phyloP scores from a whole-genome alignment of 2,329 filamentous ascomycete species.

The Neopestalotiopsis sp. region DNA sequence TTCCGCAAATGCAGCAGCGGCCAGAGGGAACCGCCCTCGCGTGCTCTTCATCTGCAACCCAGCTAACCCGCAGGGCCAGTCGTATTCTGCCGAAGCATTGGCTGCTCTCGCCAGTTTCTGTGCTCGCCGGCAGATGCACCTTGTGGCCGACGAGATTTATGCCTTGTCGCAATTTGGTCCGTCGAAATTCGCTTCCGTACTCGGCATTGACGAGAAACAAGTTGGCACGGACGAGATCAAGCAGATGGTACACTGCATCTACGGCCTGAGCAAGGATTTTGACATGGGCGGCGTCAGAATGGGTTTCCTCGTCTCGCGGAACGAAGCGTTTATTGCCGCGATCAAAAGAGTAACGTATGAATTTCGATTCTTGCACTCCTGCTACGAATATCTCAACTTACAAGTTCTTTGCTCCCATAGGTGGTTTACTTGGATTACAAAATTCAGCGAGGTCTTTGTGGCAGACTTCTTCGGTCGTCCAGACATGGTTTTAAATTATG shows the following conservation, averaged over 20 bases:
- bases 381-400: too few relatives aligned
- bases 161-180: background rate
- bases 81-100: background rate
- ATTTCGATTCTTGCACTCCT: too few relatives aligned
- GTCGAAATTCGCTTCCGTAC: background rate
- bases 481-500: background rate
- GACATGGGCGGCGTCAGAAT: background rate
- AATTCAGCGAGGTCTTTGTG: background rate
- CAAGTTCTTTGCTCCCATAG: background rate
- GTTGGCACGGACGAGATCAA: background rate
- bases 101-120: background rate
- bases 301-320: background rate
- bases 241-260: constrained; percentile 1
- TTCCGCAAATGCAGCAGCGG: background rate
- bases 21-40: background rate
- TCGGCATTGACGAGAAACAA: background rate
- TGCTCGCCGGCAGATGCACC: background rate
- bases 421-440: background rate
- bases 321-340: background rate
- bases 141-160: constrained; percentile 1
- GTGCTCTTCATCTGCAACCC: constrained; percentile 1
- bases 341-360: too few relatives aligned
- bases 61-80: background rate
- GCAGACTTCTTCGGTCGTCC: background rate
- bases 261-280: constrained; percentile 3